Base-by-base conservation (phyloP, 768 basidiomycete genomes). In the Termitomyces sp. region DNA sequence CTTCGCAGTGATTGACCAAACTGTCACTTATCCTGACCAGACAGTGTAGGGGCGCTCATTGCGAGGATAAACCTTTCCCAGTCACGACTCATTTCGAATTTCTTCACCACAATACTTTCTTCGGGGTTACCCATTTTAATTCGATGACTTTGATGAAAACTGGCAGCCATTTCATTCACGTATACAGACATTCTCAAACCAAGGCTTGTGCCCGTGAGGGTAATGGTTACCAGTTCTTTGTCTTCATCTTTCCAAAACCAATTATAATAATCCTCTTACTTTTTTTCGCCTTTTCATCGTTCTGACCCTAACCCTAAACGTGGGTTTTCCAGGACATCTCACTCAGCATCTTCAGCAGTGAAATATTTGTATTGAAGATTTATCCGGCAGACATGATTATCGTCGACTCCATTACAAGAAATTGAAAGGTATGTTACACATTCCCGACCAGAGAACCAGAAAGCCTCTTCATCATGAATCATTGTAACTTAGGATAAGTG, bases 401-500 rank as follows among this genome's bases (percentile, higher is more conserved):
- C 5, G 17, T 10, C 31, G 31, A 55, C 17, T 31, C 20, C 29
- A 32, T 55, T 40, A 42, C 29, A 42, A n/a, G 31, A 17, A 42
- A 32, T 32, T 43, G 42, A 17, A 55, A 40, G 25, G 25, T 55
- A 55, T 55, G 42, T 20, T 55, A 55, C 54, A 43, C 12, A 32
- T 43, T 32, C 31, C 43, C 40, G 12, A 42, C 29, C 40, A 34
- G 32, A 11, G 6, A 42, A 42, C 5, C 15, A 42, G 40, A 15
- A 15, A 6, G 5, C 17, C 40, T 42, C 15, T 42, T 25, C 25
- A 25, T 25, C 25, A 25, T 25, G 25, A 25, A 25, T 25, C 25
- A 31, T 38, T 58, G 57, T 40, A 49, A 58, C 10, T 25, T 25
- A 25, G 25, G 25, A 25, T 25, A 32, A 68, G 67, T 17, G 60